Percentiles rank a stretch among this genome's conserved stretches.
These are phyloP conservation scores for Posidonia oceanica DNA, from an alignment of 116 monocot species.

Conservation along the genomic window DNA sequence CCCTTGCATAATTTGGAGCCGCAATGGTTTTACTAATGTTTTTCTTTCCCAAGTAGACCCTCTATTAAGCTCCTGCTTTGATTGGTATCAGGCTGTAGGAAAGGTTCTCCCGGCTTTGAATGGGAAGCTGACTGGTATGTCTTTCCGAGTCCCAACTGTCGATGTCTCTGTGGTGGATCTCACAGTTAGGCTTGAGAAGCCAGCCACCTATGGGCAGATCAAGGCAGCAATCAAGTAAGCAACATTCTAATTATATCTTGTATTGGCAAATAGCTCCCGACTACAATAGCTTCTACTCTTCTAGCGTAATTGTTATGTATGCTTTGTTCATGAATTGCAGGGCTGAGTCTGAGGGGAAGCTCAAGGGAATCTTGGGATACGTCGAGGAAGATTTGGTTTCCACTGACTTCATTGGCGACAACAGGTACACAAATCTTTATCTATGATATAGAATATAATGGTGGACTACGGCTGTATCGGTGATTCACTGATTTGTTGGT, in stretches of 20 bases:
- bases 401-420: conserved; percentile 22
- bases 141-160: conserved; percentile 74
- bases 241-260: no score
- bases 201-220: conserved; percentile 50
- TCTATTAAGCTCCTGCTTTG: no score
- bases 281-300: no score
- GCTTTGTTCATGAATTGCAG: conserved; percentile 14
- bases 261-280: no score
- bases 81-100: conserved; percentile 37
- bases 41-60: no score
- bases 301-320: not conserved
- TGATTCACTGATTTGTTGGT: not conserved
- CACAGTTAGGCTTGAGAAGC: conserved; percentile 63
- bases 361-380: conserved; percentile 31
- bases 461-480: not conserved
- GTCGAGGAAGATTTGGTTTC: conserved; percentile 27
- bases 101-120: conserved; percentile 73
- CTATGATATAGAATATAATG: not conserved
- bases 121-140: conserved; percentile 71
- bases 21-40: no score
- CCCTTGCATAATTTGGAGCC: no score
- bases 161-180: conserved; percentile 85
- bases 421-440: conserved; percentile 8
- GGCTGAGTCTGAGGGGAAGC: conserved; percentile 33
- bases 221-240: conserved; percentile 70